These are phyloP conservation scores for Neurospora sp. DNA, from an alignment of 495 filamentous ascomycete species.

Conservation along the genomic window DNA sequence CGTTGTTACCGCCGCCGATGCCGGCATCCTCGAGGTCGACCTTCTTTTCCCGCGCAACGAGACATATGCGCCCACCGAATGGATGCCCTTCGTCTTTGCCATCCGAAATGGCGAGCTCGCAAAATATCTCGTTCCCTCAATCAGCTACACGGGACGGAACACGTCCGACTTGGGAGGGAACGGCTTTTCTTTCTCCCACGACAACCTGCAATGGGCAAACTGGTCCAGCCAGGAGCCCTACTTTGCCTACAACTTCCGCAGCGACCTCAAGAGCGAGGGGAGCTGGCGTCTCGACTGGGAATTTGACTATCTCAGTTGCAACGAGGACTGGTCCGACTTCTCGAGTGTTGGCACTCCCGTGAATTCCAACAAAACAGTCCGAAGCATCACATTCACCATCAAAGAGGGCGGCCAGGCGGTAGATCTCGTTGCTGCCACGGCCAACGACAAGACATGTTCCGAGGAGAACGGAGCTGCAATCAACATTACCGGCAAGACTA, in stretches of 20 bases:
- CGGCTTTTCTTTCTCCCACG: background rate
- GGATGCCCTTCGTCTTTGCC: conserved; percentile 31
- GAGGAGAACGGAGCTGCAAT: background rate
- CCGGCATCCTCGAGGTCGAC: background rate
- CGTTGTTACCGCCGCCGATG: background rate
- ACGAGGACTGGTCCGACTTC: background rate
- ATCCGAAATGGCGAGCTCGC: conserved; percentile 23
- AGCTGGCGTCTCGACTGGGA: conserved; percentile 13
- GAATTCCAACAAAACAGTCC: background rate
- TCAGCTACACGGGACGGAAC: background rate
- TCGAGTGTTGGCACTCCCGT: background rate
- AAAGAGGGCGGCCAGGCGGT: conserved; percentile 10
- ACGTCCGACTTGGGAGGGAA: conserved; percentile 1
- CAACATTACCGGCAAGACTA: background rate
- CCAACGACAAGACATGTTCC: background rate
- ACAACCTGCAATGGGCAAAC: conserved; percentile 4
- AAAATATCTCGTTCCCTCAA: conserved; percentile 5
- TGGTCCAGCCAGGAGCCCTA: conserved; percentile 16
- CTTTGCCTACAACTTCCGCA: conserved; percentile 5
- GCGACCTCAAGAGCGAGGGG: conserved; percentile 5
- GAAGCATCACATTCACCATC: conserved; percentile 9
- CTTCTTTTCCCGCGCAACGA: conserved; percentile 33
- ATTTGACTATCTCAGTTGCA: conserved; percentile 9
- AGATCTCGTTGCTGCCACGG: conserved; percentile 23
- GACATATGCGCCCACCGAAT: conserved; percentile 25